Conservation (phyloP, 2,329 filamentous ascomycete species). For the Pestalotiopsis sp. region DNA sequence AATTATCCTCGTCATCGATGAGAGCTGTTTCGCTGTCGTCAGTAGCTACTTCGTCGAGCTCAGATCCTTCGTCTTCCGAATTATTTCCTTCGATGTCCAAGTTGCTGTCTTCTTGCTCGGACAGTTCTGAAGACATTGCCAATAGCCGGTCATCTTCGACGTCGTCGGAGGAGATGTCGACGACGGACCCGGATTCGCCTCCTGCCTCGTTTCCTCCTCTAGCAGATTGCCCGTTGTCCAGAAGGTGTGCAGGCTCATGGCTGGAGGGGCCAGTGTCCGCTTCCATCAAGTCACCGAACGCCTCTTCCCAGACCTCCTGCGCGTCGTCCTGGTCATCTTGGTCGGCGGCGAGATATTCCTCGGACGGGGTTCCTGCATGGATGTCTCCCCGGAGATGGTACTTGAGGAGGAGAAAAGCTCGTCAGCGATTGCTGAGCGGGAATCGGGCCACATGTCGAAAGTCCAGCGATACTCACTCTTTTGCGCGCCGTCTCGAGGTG, state of each 20-base stretch:
- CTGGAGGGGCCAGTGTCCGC: neutral
- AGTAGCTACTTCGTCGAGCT: neutral
- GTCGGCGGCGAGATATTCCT: neutral
- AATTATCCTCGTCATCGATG: neutral
- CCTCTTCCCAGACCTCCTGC: neutral
- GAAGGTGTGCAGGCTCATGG: neutral
- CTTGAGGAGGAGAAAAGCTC: neutral
- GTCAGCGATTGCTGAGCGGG: neutral
- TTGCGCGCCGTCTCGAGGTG: conserved; percentile 13
- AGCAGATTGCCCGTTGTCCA: too few species aligned
- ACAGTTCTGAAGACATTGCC: neutral
- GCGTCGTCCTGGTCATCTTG: neutral
- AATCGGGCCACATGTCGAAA: too few species aligned
- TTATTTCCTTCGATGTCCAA: neutral
- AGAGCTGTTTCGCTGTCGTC: neutral
- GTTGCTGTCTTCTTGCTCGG: neutral
- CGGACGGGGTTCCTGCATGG: neutral
- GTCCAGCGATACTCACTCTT: neutral
- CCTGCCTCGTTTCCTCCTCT: too few species aligned
- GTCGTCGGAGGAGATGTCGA: neutral
- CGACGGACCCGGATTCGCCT: too few species aligned
- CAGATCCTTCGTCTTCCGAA: neutral
- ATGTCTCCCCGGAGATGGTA: neutral
- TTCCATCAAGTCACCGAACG: neutral
- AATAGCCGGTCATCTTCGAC: neutral